Evolutionary conservation across 176 grass and related monocot genomes (phyloP).

Genomic region (Aechmea fasciata): DNA sequence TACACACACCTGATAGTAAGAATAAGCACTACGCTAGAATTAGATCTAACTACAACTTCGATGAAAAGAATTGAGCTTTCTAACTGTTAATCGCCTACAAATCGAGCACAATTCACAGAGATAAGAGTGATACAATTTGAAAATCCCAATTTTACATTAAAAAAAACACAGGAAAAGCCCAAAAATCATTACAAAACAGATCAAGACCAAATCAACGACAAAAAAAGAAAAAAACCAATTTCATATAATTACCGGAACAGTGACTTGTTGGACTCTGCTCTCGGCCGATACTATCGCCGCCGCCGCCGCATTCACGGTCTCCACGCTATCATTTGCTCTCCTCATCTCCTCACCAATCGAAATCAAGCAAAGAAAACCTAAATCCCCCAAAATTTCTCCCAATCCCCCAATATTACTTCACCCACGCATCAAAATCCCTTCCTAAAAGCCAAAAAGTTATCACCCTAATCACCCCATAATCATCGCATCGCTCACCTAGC

Average conservation of each 20-base stretch:
- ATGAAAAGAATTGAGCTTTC: neutral
- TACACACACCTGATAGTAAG: too few species aligned
- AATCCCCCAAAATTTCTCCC: neutral
- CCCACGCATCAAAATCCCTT: neutral
- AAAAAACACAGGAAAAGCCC: slow-evolving; percentile 1
- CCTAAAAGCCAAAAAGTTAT: neutral
- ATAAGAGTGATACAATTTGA: too few species aligned
- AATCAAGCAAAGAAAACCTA: slow-evolving; percentile 20
- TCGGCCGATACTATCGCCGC: slow-evolving; percentile 58
- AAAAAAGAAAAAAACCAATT: neutral
- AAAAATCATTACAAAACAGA: neutral
- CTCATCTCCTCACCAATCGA: slow-evolving; percentile 43
- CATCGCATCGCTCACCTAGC: neutral
- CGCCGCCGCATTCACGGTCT: slow-evolving; percentile 80
- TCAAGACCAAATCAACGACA: neutral
- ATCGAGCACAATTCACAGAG: too few species aligned
- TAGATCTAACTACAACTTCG: neutral
- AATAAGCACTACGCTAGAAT: too few species aligned
- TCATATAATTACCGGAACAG: slow-evolving; percentile 37
- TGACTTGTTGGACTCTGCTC: slow-evolving; percentile 48
- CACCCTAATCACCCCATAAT: neutral
- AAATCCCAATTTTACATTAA: neutral
- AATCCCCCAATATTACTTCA: neutral
- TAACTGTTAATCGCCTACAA: neutral
- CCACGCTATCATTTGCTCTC: slow-evolving; percentile 56